Percentiles rank a stretch among this genome's conserved stretches.
Conservation (phyloP, 176 grass and related monocot genomes). For the Bromus sterilis region DNA sequence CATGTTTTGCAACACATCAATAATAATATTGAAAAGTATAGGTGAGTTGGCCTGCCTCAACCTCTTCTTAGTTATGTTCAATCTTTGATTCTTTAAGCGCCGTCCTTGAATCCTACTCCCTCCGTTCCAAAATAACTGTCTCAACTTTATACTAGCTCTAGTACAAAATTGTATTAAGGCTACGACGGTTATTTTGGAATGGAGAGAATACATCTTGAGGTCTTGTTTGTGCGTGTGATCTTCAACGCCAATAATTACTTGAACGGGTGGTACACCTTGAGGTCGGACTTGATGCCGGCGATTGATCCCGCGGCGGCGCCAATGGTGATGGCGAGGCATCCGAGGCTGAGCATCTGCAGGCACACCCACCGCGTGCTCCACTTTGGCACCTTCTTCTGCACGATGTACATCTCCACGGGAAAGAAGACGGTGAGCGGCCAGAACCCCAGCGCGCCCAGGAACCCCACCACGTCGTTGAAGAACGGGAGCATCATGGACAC, state of each 20-base stretch:
- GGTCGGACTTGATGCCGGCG: conserved; percentile 53
- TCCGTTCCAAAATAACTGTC: too few species aligned
- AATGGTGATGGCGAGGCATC: conserved; percentile 57
- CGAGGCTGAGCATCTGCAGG: conserved; percentile 61
- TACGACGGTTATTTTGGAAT: too few species aligned
- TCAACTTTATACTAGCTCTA: too few species aligned
- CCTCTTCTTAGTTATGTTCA: neutral
- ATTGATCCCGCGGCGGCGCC: conserved; percentile 66
- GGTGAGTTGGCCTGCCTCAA: too few species aligned
- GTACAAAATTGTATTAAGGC: too few species aligned
- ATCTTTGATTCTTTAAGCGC: too few species aligned
- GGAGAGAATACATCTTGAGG: too few species aligned
- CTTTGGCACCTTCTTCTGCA: conserved; percentile 52
- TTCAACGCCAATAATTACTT: neutral
- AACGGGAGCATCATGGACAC: conserved; percentile 82
- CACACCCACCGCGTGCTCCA: conserved; percentile 68
- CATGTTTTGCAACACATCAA: too few species aligned
- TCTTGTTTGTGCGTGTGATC: neutral
- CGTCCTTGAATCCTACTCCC: too few species aligned
- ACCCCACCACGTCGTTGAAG: conserved; percentile 76
- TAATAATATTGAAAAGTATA: too few species aligned
- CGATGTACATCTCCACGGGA: conserved; percentile 81
- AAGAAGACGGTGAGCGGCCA: conserved; percentile 76
- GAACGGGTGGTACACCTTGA: conserved; percentile 79
- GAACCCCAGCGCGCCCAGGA: conserved; percentile 59